A percentile compares a stretch with the other conserved stretches of the same genome.
Evolutionary conservation across 768 basidiomycete species (phyloP).

Genomic region (Trametes punicea): DNA sequence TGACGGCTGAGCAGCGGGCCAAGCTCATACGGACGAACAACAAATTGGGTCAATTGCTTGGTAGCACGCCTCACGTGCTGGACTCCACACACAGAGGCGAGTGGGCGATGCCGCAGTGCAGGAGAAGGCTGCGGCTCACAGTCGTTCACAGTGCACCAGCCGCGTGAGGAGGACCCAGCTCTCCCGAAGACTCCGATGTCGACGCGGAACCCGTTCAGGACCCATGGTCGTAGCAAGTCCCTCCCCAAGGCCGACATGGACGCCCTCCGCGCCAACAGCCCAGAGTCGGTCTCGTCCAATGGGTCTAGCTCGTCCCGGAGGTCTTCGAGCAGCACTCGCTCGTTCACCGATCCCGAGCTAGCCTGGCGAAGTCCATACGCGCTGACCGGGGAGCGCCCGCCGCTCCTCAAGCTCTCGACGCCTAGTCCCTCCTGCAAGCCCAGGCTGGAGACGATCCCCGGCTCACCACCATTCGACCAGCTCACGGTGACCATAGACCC

Average conservation of each 20-base stretch:
- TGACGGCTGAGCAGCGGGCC: conserved; percentile 48
- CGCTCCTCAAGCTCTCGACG: conserved; percentile 20
- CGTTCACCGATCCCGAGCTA: conserved; percentile 8
- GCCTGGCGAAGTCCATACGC: conserved; percentile 23
- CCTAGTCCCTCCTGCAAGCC: conserved; percentile 12
- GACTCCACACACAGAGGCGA: conserved; percentile 32
- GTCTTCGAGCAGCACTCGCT: conserved; percentile 9
- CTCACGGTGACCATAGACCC: neutral
- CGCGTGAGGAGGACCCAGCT: neutral
- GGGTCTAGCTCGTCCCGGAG: conserved; percentile 12
- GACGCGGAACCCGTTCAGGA: conserved; percentile 4
- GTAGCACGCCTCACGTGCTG: conserved; percentile 54
- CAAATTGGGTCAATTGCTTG: conserved; percentile 58
- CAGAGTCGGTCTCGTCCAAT: conserved; percentile 11
- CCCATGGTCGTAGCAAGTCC: conserved; percentile 18
- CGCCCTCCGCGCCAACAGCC: conserved; percentile 13
- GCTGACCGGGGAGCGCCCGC: conserved; percentile 17
- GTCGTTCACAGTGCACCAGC: neutral
- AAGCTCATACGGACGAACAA: conserved; percentile 55
- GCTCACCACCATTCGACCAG: conserved; percentile 16
- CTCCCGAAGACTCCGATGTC: conserved; percentile 10
- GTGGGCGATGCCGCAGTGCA: neutral
- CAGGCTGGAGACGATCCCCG: conserved; percentile 18
- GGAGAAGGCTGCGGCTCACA: neutral
- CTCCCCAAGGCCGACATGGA: conserved; percentile 10